Evolutionary conservation across 2,329 filamentous ascomycete species (phyloP), one percentile per base, ranked within the genome.

Genomic region (Phaeomoniella chlamydospora): DNA sequence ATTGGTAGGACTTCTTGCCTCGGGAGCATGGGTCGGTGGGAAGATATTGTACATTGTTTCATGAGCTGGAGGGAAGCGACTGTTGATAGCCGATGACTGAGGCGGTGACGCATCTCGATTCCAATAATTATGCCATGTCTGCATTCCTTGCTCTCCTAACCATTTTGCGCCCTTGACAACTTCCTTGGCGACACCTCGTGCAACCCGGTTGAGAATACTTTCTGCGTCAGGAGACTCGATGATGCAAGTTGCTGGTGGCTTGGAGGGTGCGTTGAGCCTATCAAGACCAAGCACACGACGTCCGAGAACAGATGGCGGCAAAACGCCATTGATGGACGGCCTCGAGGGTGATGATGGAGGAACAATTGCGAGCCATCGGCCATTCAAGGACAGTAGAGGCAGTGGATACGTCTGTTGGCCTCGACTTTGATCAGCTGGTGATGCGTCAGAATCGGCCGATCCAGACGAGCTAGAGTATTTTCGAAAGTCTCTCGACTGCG

Each of bases 401-500:
- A 44, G 49, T 31, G 61, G 58, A 3, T 44, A 42, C 34, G 42
- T 41, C 4, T 45, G 42, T 9, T 42, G 39, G 4, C 51, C 45
- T 37, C 52, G 46, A 12, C 54, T 53, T 10, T 51, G 50, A 34
- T 62, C 61, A 16, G 52, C 52, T 29, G 57, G 56, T 38, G 57
- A 56, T 17, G 55, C 56, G 40, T 62, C 60, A 9, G 55, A 51
- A 39, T 63, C 62, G 12, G 61, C 61, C 15, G 61, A 62, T 37
- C 49, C 58, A 10, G 59, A 63, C 14, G 64, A 65, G 10, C 55
- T 56, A 10, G 64, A 67, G 38, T 63, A 59, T 39, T 62, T 55
- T 33, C 62, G 54, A 17, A 48, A 43, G 35, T 61, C 53, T 31
- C 51, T 53, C 11, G 53, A 70, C 50, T 90, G 83, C 17, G 94